Evolutionary conservation across 2,329 filamentous ascomycete species (phyloP).

Genomic region (Hymenoscyphus linearis): DNA sequence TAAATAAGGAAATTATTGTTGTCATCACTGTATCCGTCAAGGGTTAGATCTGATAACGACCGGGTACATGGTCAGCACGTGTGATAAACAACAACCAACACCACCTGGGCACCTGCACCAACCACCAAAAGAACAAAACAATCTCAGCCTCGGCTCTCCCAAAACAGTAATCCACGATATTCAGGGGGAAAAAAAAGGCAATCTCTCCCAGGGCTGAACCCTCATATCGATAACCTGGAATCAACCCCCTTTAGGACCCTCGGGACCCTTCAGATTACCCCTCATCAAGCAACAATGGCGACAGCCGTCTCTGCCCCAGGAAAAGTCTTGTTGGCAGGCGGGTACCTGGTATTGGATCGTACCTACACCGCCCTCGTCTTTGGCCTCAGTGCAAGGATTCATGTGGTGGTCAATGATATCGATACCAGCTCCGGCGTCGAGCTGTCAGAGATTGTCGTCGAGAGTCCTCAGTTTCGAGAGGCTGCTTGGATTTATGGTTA

Average conservation of each 20-base stretch:
- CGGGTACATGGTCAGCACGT: background rate
- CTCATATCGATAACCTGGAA: background rate
- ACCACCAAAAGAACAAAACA: background rate
- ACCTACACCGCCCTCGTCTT: constrained; percentile 73
- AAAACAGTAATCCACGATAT: background rate
- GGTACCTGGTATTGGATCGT: constrained; percentile 90
- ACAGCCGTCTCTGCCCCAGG: constrained; percentile 76
- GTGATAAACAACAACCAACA: background rate
- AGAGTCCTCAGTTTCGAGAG: constrained; percentile 84
- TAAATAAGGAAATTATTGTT: constrained; percentile 1
- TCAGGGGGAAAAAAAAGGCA: background rate
- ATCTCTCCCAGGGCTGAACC: background rate
- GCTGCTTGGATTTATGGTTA: constrained; percentile 87
- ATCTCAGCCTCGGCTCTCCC: background rate
- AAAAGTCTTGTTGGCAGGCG: constrained; percentile 91
- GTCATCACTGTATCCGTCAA: background rate
- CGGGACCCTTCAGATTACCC: background rate
- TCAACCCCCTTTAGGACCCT: too few species aligned
- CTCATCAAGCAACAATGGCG: constrained; percentile 9
- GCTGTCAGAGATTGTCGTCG: constrained; percentile 71
- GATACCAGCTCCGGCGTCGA: constrained; percentile 58
- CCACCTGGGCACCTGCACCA: background rate
- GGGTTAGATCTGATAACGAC: background rate
- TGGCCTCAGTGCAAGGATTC: constrained; percentile 63
- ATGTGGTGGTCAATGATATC: constrained; percentile 54